Base-by-base conservation (phyloP, 2,329 filamentous ascomycete genomes). In the Colletotrichum lupini region DNA sequence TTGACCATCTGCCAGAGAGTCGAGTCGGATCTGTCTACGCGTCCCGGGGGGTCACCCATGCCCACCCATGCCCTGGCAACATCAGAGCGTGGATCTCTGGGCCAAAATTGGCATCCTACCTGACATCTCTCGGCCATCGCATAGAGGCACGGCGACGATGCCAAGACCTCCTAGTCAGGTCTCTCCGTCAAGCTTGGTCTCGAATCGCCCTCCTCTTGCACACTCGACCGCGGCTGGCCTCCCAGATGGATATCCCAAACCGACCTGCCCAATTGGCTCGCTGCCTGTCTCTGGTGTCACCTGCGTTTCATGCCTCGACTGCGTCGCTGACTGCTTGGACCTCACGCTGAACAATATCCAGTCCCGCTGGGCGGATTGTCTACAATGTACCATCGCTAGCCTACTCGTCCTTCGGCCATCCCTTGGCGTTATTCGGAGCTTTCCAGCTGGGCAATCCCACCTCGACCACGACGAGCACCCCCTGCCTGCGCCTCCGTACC, bases 241-340 rank as follows among this genome's bases (percentile, higher is more conserved):
- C 62, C 62, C 63, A 68, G 62, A 72, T 55, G 68, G 57, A 32
- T 60, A 72, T 68, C 59, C 58, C 53, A 62, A 68, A 68, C 42
- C 63, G 62, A 53, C 61, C 56, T 72, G 53, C 22, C 62, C 62
- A 73, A 64, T 72, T 74, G 72, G 58, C 28, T 53, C 30, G 63
- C 52, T 52, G 62, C 63, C 63, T 68, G 58, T 57, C 63, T 63
- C 63, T 74, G 63, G 72, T 74, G 72, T 74, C 72, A 74, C 57
- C 58, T 72, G 68, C 72, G 72, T 74, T 74, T 74, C 72, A 74
- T 72, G 58, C 68, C 62, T 72, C 62, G 65, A 60, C 61, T 73
- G 67, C 56, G 26, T 66, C 71, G 56, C 28, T 65, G 37, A 53
- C 67, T 73, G 71, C 71, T 71, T 73, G 71, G 61, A 37, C 67